Evolutionary conservation across 2,329 filamentous ascomycete species (phyloP).

Genomic region (Alternaria burnsii): DNA sequence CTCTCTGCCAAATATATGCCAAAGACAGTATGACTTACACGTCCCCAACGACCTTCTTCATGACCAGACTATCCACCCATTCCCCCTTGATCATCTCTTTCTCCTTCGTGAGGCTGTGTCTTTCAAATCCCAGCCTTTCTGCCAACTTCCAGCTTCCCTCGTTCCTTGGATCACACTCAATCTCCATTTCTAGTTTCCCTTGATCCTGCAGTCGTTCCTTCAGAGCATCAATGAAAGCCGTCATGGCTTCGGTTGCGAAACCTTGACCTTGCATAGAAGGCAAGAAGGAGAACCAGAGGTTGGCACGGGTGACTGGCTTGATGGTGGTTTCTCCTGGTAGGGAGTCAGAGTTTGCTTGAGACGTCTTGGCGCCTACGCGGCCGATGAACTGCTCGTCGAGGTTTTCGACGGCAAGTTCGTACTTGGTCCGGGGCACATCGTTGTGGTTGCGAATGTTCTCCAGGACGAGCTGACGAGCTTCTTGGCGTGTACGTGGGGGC

Average conservation of each 20-base stretch:
- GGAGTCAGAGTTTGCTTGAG: slow-evolving; percentile 13
- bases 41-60: slow-evolving; percentile 29
- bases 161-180: slow-evolving; percentile 50
- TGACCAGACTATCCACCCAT: slow-evolving; percentile 44
- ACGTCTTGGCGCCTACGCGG: slow-evolving; percentile 36
- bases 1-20: not conserved
- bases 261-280: slow-evolving; percentile 36
- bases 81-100: slow-evolving; percentile 45
- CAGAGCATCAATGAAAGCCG: slow-evolving; percentile 34
- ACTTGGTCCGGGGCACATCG: slow-evolving; percentile 23
- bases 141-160: slow-evolving; percentile 40
- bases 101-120: slow-evolving; percentile 34
- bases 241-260: slow-evolving; percentile 44
- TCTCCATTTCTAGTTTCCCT: slow-evolving; percentile 35
- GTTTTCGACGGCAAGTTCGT: slow-evolving; percentile 43
- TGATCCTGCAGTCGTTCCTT: slow-evolving; percentile 13
- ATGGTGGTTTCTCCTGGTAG: slow-evolving; percentile 10
- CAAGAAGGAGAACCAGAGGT: slow-evolving; percentile 46
- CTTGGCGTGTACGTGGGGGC: slow-evolving; percentile 29
- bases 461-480: slow-evolving; percentile 31
- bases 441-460: slow-evolving; percentile 28
- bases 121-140: slow-evolving; percentile 41
- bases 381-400: slow-evolving; percentile 35
- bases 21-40: slow-evolving; percentile 7
- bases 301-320: slow-evolving; percentile 21